phyloP scores from a whole-genome alignment of 768 basidiomycete genomes.

The Boletus tylopilopsis region DNA sequence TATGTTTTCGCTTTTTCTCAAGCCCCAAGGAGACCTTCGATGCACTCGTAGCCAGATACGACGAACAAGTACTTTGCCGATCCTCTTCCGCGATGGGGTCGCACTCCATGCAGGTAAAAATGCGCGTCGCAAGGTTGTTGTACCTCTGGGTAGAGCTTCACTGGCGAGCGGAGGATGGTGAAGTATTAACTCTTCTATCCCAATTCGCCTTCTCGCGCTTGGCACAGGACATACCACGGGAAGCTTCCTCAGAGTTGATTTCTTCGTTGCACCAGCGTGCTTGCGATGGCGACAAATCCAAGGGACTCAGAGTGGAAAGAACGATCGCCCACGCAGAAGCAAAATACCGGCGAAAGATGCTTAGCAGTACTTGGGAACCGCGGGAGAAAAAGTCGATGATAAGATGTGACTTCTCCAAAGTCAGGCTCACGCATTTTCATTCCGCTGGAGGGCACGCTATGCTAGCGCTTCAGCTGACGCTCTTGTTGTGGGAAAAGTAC shows the following conservation, averaged over 20 bases:
- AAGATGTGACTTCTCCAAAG: slow-evolving; percentile 22
- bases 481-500: slow-evolving; percentile 36
- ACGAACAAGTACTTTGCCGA: slow-evolving; percentile 27
- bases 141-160: slow-evolving; percentile 69
- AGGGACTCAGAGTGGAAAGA: slow-evolving; percentile 25
- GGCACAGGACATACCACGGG: slow-evolving; percentile 26
- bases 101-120: slow-evolving; percentile 47
- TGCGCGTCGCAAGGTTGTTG: slow-evolving; percentile 57
- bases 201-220: slow-evolving; percentile 33
- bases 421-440: slow-evolving; percentile 35
- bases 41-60: slow-evolving; percentile 47
- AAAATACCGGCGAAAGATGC: slow-evolving; percentile 15
- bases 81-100: slow-evolving; percentile 33
- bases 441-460: slow-evolving; percentile 36
- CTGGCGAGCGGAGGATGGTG: slow-evolving; percentile 54
- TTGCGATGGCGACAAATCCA: slow-evolving; percentile 17
- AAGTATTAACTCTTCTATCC: slow-evolving; percentile 29
- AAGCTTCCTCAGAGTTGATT: slow-evolving; percentile 27
- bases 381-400: slow-evolving; percentile 28
- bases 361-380: slow-evolving; percentile 26
- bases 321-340: slow-evolving; percentile 22
- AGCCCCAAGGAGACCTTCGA: slow-evolving; percentile 44
- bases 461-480: slow-evolving; percentile 45
- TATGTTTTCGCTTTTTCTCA: slow-evolving; percentile 70
- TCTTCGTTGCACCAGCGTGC: slow-evolving; percentile 29